A percentile compares a stretch with the other conserved stretches of the same genome.
These are phyloP conservation scores for Microstegium vimineum DNA, from an alignment of 176 grass and related monocot genomes.

Conservation along the genomic window DNA sequence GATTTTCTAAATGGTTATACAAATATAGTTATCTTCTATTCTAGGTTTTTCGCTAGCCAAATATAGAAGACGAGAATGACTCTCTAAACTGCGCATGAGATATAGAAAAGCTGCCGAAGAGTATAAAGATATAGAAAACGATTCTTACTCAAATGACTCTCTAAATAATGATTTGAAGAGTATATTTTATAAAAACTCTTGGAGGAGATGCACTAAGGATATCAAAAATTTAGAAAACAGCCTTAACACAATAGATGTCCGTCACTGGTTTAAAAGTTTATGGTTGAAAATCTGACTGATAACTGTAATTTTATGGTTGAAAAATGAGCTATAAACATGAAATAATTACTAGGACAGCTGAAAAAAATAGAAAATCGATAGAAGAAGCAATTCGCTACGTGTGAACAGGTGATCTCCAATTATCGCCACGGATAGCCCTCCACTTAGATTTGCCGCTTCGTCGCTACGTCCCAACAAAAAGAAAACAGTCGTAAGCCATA, in stretches of 20 bases:
- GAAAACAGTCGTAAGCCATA: neutral
- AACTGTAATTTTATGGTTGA: neutral
- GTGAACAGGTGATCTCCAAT: neutral
- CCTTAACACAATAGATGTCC: neutral
- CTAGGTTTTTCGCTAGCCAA: no score
- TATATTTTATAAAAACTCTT: no score
- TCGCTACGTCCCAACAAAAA: neutral
- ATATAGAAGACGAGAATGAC: no score
- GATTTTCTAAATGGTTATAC: no score
- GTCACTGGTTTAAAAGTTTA: neutral
- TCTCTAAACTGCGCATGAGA: no score
- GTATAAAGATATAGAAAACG: no score
- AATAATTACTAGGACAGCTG: neutral
- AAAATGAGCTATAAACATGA: neutral
- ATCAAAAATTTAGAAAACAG: neutral
- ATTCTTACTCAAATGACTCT: no score
- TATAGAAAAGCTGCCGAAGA: no score
- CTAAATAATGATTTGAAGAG: no score
- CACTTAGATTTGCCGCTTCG: neutral
- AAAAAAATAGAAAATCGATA: neutral
- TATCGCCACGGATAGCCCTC: no score
- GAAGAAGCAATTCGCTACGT: neutral
- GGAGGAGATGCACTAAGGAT: no score
- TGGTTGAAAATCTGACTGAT: neutral
- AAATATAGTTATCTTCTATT: no score